Conservation (phyloP, 768 basidiomycete species). For the Rossbeevera mucosa region DNA sequence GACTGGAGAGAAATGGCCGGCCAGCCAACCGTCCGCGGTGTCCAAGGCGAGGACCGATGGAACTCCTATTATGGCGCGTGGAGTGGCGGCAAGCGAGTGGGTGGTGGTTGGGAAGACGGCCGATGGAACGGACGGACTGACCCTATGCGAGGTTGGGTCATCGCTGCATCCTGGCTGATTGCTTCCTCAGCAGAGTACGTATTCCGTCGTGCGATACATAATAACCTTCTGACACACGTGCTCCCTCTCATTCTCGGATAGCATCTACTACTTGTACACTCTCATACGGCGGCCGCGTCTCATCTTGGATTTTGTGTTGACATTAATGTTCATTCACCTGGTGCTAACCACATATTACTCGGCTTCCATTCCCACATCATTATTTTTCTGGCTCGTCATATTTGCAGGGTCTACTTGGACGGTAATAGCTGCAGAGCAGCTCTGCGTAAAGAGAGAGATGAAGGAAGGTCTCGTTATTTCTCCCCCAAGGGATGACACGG, state of each 20-base stretch:
- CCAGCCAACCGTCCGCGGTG: slow-evolving; percentile 63
- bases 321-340: slow-evolving; percentile 86
- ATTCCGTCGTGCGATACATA: neutral
- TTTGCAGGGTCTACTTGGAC: slow-evolving; percentile 65
- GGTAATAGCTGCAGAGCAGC: slow-evolving; percentile 81
- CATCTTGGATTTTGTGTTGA: slow-evolving; percentile 91
- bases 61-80: slow-evolving; percentile 66
- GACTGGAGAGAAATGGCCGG: slow-evolving; percentile 98
- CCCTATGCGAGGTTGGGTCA: slow-evolving; percentile 83
- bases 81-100: slow-evolving; percentile 76
- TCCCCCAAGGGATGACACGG: slow-evolving; percentile 38
- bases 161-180: slow-evolving; percentile 80
- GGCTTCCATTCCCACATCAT: slow-evolving; percentile 66
- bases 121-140: slow-evolving; percentile 70
- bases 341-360: slow-evolving; percentile 87
- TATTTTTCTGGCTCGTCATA: slow-evolving; percentile 90
- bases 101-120: slow-evolving; percentile 43
- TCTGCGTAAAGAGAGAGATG: slow-evolving; percentile 91
- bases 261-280: slow-evolving; percentile 78
- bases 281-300: slow-evolving; percentile 89
- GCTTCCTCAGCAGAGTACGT: slow-evolving; percentile 85
- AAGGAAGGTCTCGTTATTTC: slow-evolving; percentile 67
- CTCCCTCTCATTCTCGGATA: slow-evolving; percentile 17
- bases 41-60: slow-evolving; percentile 64
- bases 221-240: neutral